Evolutionary conservation across 2,329 filamentous ascomycete species (phyloP), one percentile per base, ranked within the genome.

Genomic region (Colletotrichum sp.): DNA sequence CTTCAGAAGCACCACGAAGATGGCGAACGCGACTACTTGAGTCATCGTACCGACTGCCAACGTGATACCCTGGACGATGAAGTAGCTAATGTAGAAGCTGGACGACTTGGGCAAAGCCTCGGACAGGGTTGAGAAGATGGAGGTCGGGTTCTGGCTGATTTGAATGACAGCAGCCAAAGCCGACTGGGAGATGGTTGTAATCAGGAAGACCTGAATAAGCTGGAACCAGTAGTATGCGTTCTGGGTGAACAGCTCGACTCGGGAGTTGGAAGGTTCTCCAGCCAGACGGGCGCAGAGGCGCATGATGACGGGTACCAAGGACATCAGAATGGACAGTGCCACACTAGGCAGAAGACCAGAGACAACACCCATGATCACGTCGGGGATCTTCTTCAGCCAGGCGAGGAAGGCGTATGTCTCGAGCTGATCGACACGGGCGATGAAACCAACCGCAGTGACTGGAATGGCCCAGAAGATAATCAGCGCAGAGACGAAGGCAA

Each of bases 151-250:
- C 0, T 92, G 52, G 16, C 92, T 87, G 64, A 98, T 93, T 24
- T 92, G 80, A 28, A 90, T 86, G 3, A 92, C 89, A 0, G 95
- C 92, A 8, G 93, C 90, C 5, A 95, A 92, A 12, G 96, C 96
- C 2, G 95, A 93, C 18, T 95, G 96, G 3, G 95, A 91, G 34
- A 99, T 79, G 0, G 96, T 98, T 0, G 95, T 93, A 65, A 99
- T 92, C 73, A 99, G 87, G 87, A 99, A 99, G 60, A 98, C 95
- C 83, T 99, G 96, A 24, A 98, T 89, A 59, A 99, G 92, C 84
- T 97, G 95, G 87, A 98, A 98, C 62, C 91, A 92, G 81, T 98
- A 99, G 88, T 98, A 99, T 79, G 92, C 94, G 81, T 96, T 97
- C 82, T 99, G 95, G 0, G 95, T 96, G 75, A 95, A 96, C 10